Base-by-base conservation (phyloP, 179 eudicot genomes). In the Drosera spatulata region DNA sequence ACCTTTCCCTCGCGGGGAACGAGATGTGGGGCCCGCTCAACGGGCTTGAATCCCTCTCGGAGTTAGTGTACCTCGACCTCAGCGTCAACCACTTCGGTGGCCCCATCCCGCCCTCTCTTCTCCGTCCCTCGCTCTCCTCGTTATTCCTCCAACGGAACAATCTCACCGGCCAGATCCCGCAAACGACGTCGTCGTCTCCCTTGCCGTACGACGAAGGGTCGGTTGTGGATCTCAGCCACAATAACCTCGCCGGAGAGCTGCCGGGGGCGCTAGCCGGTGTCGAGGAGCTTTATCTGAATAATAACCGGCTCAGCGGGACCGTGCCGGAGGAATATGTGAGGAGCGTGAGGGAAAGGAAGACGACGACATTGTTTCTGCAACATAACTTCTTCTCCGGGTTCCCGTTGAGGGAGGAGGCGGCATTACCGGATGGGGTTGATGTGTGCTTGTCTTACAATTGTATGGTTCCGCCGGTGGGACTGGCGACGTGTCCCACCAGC, bases 61-160 rank as follows among this genome's bases (percentile, higher is more conserved):
- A 79, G 13, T 73, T 85, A 69, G 76, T 60, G 47, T 80, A 80
- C 75, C 68, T 85, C 66, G 94, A 85, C 63, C 67, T 85, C 22
- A 80, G 88, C 77, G 65, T 71, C 66, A 85, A 85, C 77, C 55
- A 39, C 2, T 79, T 83, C 46, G 74, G 79, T 71, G 94, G 94
- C 78, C 3, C 81, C 72, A 62, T 83, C 61, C 94, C 94, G 0
- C 0, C 41, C 6, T 52, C 70, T 5, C 70, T 85, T 55, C 70
- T 82, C 51, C 77, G 70, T 0, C 66, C 78, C 4, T 38, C 72
- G 0, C 63, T 85, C 41, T 53, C 84, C 14, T 60, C 82, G 13
- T 58, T 83, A 38, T 45, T 75, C 40, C 71, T 85, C 53, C 79
- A 71, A 71, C 82, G 76, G 71, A 85, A 85, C 72, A 80, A 77